A percentile compares a stretch with the other conserved stretches of the same genome.
Evolutionary conservation across 2,329 filamentous ascomycete species (phyloP).

Genomic region (Fusarium humuli): DNA sequence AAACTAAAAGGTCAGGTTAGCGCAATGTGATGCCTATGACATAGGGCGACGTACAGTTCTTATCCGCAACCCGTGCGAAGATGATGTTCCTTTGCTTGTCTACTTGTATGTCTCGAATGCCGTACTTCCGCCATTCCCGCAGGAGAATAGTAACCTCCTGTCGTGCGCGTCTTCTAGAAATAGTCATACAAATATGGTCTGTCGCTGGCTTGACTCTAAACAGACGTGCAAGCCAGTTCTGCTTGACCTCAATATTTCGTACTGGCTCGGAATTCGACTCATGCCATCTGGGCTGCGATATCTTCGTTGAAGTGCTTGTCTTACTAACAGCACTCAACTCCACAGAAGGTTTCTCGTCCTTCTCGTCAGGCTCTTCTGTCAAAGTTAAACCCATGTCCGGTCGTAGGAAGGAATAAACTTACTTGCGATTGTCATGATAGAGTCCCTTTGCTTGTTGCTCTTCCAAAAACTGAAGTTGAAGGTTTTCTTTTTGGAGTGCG

Average conservation of each 20-base stretch:
- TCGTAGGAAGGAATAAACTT: constrained; percentile 37
- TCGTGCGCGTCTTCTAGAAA: constrained; percentile 75
- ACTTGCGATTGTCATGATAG: constrained; percentile 60
- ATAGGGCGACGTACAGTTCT: constrained; percentile 74
- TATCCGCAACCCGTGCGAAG: constrained; percentile 78
- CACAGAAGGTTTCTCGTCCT: constrained; percentile 20
- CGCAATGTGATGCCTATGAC: not conserved
- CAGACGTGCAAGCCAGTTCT: constrained; percentile 90
- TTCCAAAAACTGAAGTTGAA: constrained; percentile 70
- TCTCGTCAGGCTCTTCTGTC: constrained; percentile 25
- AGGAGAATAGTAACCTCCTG: constrained; percentile 82
- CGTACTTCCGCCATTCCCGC: constrained; percentile 82
- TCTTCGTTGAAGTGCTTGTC: constrained; percentile 22
- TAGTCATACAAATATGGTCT: constrained; percentile 78
- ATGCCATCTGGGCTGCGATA: constrained; percentile 45
- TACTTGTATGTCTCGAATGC: constrained; percentile 81
- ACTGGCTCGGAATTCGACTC: constrained; percentile 54
- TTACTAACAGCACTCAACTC: constrained; percentile 40
- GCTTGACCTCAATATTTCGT: constrained; percentile 73
- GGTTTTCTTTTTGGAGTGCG: constrained; percentile 61
- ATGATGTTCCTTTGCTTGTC: constrained; percentile 85
- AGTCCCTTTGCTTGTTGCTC: constrained; percentile 57
- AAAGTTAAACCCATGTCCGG: constrained; percentile 7
- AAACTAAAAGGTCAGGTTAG: constrained; percentile 63
- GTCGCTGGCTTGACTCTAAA: constrained; percentile 89